phyloP scores from a whole-genome alignment of 352 stramenopile species.

The Phytophthora uliginosa region DNA sequence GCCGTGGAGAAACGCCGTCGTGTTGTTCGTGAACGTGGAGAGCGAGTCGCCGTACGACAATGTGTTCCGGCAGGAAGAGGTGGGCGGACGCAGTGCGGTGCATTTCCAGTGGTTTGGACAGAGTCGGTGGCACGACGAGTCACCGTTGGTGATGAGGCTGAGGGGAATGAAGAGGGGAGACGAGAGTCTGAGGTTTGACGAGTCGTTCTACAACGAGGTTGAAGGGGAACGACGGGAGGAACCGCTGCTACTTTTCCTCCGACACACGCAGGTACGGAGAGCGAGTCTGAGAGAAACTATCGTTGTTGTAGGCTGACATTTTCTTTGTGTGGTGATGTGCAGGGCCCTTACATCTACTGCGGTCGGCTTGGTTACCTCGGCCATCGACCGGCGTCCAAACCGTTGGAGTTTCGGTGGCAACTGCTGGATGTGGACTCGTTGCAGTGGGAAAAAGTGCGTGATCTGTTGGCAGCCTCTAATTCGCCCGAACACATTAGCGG shows the following conservation, averaged over 20 bases:
- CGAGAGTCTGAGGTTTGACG: constrained; percentile 38
- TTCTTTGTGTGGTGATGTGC: not conserved
- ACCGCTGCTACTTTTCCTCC: constrained; percentile 65
- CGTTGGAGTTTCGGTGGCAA: constrained; percentile 78
- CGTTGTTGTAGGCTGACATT: not conserved
- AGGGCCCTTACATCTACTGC: constrained; percentile 77
- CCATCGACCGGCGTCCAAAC: constrained; percentile 29
- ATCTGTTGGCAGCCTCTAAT: not conserved
- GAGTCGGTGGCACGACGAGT: constrained; percentile 36
- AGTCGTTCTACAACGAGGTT: constrained; percentile 30
- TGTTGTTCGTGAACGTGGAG: constrained; percentile 67
- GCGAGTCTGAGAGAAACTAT: not conserved
- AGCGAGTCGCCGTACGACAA: constrained; percentile 49
- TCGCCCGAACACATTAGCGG: not conserved
- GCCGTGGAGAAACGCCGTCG: constrained; percentile 62
- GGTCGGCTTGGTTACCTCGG: constrained; percentile 68
- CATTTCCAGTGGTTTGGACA: constrained; percentile 75
- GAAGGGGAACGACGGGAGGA: constrained; percentile 1
- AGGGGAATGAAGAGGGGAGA: constrained; percentile 38
- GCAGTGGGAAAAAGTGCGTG: constrained; percentile 33
- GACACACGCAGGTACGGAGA: constrained; percentile 44
- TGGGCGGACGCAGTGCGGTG: constrained; percentile 25
- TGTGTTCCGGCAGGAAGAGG: constrained; percentile 48
- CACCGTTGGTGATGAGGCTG: constrained; percentile 45
- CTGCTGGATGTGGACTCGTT: constrained; percentile 52